Conservation (phyloP, 2,329 filamentous ascomycete genomes). For the Diaporthe eres region DNA sequence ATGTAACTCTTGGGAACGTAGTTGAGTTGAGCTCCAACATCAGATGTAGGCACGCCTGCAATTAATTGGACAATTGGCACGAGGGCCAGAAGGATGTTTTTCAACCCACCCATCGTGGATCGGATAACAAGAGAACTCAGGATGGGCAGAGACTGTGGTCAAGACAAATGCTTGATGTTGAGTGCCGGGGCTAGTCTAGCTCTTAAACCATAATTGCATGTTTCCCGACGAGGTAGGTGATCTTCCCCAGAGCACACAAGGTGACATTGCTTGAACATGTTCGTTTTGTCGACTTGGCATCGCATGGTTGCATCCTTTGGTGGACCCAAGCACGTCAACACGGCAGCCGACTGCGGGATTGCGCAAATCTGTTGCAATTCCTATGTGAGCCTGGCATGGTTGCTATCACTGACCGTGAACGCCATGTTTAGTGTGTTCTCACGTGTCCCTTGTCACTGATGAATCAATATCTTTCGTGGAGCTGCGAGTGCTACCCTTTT, state of each 20-base stretch:
- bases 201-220: background rate
- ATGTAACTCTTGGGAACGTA: background rate
- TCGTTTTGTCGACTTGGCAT: constrained; percentile 17
- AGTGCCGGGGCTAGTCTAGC: background rate
- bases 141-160: background rate
- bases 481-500: background rate
- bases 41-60: background rate
- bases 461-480: background rate
- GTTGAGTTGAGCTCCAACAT: background rate
- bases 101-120: background rate
- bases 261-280: constrained; percentile 10
- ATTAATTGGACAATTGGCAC: background rate
- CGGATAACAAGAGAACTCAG: background rate
- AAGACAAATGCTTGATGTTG: background rate
- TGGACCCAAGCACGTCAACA: constrained; percentile 14
- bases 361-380: background rate
- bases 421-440: background rate
- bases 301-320: constrained; percentile 9
- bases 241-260: background rate
- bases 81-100: background rate
- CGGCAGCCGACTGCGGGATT: background rate
- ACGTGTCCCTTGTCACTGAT: background rate
- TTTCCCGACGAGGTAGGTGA: background rate
- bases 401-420: background rate
- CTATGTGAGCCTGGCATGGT: background rate